Evolutionary conservation across 148 eudicot species (phyloP), one percentile per base, ranked within the genome.

Genomic region (Rhododendron griersonianum): DNA sequence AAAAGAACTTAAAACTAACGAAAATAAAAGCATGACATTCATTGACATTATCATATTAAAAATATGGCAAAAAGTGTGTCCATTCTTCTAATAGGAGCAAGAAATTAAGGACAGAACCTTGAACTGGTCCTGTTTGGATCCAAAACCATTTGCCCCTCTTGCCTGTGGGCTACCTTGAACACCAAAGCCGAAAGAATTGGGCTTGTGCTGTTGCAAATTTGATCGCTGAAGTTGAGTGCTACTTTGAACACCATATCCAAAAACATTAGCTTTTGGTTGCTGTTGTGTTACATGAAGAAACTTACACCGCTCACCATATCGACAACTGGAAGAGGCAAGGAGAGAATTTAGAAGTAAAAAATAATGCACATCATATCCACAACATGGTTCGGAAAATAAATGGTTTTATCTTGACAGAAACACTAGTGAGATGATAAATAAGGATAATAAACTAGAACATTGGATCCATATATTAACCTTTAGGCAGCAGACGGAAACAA

Each of bases 171-270:
- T 89, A 44, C 84, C 90, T 85, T 93, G 94, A 86, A 91, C 93
- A 78, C 98, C 98, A 90, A 96, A 96, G 28, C 98, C 96, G 87
- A 96, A 94, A 37, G 98, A 95, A 88, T 96, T 96, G 85, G 93
- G 91, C 81, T 90, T 90, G 81, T 93, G 96, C 87, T 91, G 97
- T 53, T 91, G 94, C 30, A 30, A 21, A 89, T 82, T 91, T 84
- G 91, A 81, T 57, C 86, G 88, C 84, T 93, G 93, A 77, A 92
- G 89, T 83, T 89, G 90, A 25, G 86, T 50, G 86, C 90, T 87
- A 88, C 73, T 89, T 89, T 93, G 98, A 25, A 86, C 65, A 51
- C 98, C 98, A 91, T 94, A 94, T 48, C 98, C 98, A 89, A 90
- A 93, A 78, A 89, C 85, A 87, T 90, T 94, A 83, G 92, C 30